A percentile compares a stretch with the other conserved stretches of the same genome.
Conservation (phyloP, 345 rosid genomes). For the Populus alba region DNA sequence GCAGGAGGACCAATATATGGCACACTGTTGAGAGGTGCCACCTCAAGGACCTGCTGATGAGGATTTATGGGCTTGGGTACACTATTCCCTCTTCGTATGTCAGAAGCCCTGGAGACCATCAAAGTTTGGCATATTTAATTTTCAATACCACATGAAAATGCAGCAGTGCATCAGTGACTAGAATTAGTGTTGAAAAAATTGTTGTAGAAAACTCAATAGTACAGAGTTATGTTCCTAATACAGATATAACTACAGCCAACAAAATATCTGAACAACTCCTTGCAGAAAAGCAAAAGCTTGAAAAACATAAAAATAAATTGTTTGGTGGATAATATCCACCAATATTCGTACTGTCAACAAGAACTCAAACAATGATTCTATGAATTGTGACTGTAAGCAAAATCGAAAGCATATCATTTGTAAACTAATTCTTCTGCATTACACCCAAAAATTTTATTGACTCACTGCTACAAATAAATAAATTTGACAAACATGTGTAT, state of each 20-base stretch:
- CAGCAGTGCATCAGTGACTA: not conserved
- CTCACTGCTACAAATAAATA: too few species aligned
- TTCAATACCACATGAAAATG: slow-evolving; percentile 3
- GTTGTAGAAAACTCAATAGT: slow-evolving; percentile 1
- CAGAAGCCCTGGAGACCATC: slow-evolving; percentile 29
- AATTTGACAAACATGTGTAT: too few species aligned
- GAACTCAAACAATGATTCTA: not conserved
- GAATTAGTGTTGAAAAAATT: not conserved
- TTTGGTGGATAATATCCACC: not conserved
- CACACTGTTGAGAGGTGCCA: slow-evolving; percentile 60
- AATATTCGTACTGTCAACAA: not conserved
- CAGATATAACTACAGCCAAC: not conserved
- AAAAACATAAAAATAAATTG: not conserved
- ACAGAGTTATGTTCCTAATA: not conserved
- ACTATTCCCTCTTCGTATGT: slow-evolving; percentile 21
- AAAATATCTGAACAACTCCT: not conserved
- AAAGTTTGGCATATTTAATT: slow-evolving; percentile 12
- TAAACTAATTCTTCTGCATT: too few species aligned
- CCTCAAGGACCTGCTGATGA: slow-evolving; percentile 33
- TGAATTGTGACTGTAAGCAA: not conserved
- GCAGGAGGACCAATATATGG: slow-evolving; percentile 59
- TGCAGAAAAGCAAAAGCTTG: not conserved
- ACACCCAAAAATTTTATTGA: too few species aligned
- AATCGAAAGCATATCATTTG: too few species aligned
- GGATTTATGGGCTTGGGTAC: slow-evolving; percentile 9